Conservation (phyloP, 768 basidiomycete genomes). For the Arthromyces matolae region DNA sequence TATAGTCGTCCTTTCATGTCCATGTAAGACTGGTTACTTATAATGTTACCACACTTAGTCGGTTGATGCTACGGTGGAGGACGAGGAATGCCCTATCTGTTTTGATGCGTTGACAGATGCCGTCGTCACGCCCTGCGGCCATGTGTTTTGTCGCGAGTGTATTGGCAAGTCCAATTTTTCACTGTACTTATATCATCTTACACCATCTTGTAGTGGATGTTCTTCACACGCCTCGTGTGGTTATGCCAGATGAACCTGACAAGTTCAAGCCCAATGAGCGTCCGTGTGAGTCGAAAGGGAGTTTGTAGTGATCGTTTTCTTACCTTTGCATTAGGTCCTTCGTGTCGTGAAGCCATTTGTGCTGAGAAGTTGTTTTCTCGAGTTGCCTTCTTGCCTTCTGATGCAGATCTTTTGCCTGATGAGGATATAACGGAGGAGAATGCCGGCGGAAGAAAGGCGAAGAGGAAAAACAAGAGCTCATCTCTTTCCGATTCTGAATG, state of each 20-base stretch:
- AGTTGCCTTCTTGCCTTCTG: slow-evolving; percentile 57
- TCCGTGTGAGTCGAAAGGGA: slow-evolving; percentile 39
- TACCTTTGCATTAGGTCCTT: slow-evolving; percentile 40
- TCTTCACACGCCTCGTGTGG: slow-evolving; percentile 35
- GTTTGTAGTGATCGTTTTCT: background rate
- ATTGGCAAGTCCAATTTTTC: slow-evolving; percentile 34
- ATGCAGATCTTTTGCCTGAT: slow-evolving; percentile 34
- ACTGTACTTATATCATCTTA: background rate
- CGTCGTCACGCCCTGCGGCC: slow-evolving; percentile 55
- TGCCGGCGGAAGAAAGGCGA: slow-evolving; percentile 18
- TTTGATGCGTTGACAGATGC: slow-evolving; percentile 53
- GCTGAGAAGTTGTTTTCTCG: slow-evolving; percentile 48
- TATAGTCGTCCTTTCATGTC: slow-evolving; percentile 23
- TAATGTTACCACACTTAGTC: slow-evolving; percentile 30
- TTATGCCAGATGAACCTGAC: slow-evolving; percentile 30
- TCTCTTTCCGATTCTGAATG: slow-evolving; percentile 16
- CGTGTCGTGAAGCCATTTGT: slow-evolving; percentile 53
- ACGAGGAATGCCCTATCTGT: slow-evolving; percentile 68
- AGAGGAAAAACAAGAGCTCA: slow-evolving; percentile 21
- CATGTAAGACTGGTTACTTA: background rate
- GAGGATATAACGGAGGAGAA: slow-evolving; percentile 31
- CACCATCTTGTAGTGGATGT: slow-evolving; percentile 34
- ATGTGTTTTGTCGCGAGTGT: slow-evolving; percentile 62
- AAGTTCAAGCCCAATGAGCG: slow-evolving; percentile 42
- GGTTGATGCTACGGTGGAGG: slow-evolving; percentile 41